phyloP scores from a whole-genome alignment of 176 grass and related monocot genomes.

The Carex scoparia region DNA sequence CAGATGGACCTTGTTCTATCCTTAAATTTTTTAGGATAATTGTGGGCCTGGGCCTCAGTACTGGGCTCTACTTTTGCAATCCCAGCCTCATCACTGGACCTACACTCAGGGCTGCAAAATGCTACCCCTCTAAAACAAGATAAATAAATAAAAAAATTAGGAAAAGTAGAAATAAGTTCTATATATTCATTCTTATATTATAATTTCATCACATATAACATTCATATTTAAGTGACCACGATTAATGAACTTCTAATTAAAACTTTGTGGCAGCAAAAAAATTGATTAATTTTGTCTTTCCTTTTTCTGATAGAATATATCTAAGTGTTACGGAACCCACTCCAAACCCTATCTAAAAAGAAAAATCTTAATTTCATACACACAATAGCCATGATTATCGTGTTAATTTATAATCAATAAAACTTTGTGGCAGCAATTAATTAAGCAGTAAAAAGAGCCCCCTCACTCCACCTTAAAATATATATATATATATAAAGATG shows the following conservation, averaged over 20 bases:
- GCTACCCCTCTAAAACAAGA: background rate
- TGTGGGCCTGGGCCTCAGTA: background rate
- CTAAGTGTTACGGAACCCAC: background rate
- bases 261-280: background rate
- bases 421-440: background rate
- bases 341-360: background rate
- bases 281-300: background rate
- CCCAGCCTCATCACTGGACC: background rate
- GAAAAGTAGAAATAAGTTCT: no score
- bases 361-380: background rate
- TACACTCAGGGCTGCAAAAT: background rate
- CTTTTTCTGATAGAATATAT: background rate
- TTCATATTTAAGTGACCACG: background rate
- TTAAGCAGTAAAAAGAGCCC: background rate
- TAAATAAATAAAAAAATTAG: background rate
- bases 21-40: background rate
- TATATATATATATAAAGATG: no score
- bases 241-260: background rate
- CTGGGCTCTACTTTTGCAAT: background rate
- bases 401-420: background rate
- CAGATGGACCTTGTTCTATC: no score
- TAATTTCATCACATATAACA: no score
- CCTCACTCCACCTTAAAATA: no score
- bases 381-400: background rate
- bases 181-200: no score